Percentiles rank a stretch among this genome's conserved stretches.
These are phyloP conservation scores for Pichia rugopelliculosa DNA, from an alignment of 805 yeast genomes.

Conservation along the genomic window DNA sequence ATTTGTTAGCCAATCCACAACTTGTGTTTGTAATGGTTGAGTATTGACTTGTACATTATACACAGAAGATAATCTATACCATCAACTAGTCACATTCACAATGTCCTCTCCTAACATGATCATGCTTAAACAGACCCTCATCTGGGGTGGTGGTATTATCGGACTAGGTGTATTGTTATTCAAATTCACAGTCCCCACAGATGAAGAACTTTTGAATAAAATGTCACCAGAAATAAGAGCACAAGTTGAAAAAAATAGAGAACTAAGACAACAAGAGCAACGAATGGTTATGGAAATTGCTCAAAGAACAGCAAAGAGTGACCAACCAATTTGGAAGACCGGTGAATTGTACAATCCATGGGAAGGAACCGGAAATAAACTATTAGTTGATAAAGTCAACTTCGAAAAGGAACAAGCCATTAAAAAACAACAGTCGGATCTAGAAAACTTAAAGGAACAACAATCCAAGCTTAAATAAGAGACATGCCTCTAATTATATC, in stretches of 20 bases:
- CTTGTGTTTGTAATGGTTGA: too few species aligned
- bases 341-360: constrained; percentile 66
- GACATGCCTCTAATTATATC: too few species aligned
- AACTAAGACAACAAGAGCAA: constrained; percentile 60
- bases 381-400: constrained; percentile 34
- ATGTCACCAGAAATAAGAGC: constrained; percentile 80
- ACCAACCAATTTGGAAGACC: constrained; percentile 79
- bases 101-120: constrained; percentile 10
- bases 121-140: constrained; percentile 24
- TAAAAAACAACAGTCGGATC: constrained; percentile 30
- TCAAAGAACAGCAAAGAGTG: constrained; percentile 51
- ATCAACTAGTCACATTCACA: too few species aligned
- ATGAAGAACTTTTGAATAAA: constrained; percentile 63
- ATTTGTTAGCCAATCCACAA: neutral
- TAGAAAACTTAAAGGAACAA: constrained; percentile 34
- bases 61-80: too few species aligned
- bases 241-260: constrained; percentile 61
- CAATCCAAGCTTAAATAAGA: constrained; percentile 18
- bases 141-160: constrained; percentile 57
- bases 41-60: too few species aligned
- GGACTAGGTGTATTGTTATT: constrained; percentile 65
- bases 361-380: constrained; percentile 36
- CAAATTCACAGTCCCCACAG: constrained; percentile 77
- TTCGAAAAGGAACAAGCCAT: constrained; percentile 43
- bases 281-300: constrained; percentile 62